phyloP scores from a whole-genome alignment of 23 red algal species.

The Gracilaria caudata region DNA sequence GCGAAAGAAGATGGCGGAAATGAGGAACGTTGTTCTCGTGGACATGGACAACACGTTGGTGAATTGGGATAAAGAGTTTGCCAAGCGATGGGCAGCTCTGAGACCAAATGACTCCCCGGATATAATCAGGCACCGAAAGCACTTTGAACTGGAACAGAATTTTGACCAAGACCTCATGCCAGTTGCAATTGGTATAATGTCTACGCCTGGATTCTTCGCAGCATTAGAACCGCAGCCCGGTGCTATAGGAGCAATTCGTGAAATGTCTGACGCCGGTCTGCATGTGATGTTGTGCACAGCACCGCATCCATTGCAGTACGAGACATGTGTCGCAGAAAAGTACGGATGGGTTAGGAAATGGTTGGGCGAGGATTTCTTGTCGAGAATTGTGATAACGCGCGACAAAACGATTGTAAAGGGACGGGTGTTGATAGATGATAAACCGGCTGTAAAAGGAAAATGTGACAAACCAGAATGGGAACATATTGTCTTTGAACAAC shows the following conservation, averaged over 20 bases:
- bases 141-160: constrained; percentile 97
- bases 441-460: constrained; percentile 76
- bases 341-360: constrained; percentile 87
- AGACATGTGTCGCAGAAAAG: constrained; percentile 91
- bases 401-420: constrained; percentile 94
- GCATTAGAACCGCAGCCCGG: constrained; percentile 73
- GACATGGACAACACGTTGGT: constrained; percentile 99
- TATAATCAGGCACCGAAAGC: constrained; percentile 69
- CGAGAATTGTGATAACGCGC: constrained; percentile 82
- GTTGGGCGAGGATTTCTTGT: constrained; percentile 88
- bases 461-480: constrained; percentile 83
- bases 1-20: constrained; percentile 18
- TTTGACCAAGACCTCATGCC: constrained; percentile 50
- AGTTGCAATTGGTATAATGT: constrained; percentile 75
- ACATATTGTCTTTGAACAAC: constrained; percentile 84
- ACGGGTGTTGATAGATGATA: constrained; percentile 92
- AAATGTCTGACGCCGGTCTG: constrained; percentile 77
- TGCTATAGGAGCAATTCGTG: constrained; percentile 72
- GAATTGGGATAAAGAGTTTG: constrained; percentile 90
- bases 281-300: constrained; percentile 92
- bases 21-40: constrained; percentile 60
- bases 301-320: constrained; percentile 92
- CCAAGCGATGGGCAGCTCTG: constrained; percentile 70
- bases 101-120: constrained; percentile 57
- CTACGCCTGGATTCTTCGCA: constrained; percentile 75